phyloP scores from a whole-genome alignment of 768 basidiomycete genomes.

The Hydnum rufescens region DNA sequence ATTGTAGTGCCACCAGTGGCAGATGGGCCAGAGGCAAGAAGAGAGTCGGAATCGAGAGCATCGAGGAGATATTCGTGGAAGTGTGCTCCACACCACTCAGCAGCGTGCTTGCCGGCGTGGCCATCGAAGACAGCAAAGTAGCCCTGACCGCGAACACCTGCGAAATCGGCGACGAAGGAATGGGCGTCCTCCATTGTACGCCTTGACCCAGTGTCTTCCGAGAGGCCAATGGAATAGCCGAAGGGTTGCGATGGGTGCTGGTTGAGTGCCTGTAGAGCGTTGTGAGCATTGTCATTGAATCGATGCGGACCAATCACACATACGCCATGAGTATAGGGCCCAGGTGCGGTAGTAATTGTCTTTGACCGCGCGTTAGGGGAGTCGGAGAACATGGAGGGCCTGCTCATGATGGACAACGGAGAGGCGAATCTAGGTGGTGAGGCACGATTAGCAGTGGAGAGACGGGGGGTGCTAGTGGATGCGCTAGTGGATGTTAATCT shows the following conservation, averaged over 20 bases:
- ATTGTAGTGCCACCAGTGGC: neutral
- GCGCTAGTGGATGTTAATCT: too few species aligned
- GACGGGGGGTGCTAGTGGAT: too few species aligned
- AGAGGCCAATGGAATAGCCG: constrained; percentile 50
- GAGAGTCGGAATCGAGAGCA: neutral
- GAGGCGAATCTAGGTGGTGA: too few species aligned
- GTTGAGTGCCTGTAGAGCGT: constrained; percentile 39
- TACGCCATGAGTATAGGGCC: constrained; percentile 59
- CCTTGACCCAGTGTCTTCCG: constrained; percentile 76
- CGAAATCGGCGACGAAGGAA: constrained; percentile 90
- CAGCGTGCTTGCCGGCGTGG: constrained; percentile 95
- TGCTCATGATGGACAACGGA: too few species aligned
- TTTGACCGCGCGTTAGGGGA: constrained; percentile 53
- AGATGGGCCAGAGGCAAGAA: neutral
- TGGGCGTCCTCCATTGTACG: constrained; percentile 97
- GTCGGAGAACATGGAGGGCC: too few species aligned
- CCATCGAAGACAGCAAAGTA: constrained; percentile 99
- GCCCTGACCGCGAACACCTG: constrained; percentile 76
- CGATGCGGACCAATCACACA: constrained; percentile 13
- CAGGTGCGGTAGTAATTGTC: constrained; percentile 58
- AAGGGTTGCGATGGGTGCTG: constrained; percentile 48
- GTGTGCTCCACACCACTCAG: constrained; percentile 94
- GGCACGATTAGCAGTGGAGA: too few species aligned
- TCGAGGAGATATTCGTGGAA: constrained; percentile 56
- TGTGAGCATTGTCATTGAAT: neutral